Conservation (phyloP, 768 basidiomycete genomes). For the Rhodotorula babjevae region DNA sequence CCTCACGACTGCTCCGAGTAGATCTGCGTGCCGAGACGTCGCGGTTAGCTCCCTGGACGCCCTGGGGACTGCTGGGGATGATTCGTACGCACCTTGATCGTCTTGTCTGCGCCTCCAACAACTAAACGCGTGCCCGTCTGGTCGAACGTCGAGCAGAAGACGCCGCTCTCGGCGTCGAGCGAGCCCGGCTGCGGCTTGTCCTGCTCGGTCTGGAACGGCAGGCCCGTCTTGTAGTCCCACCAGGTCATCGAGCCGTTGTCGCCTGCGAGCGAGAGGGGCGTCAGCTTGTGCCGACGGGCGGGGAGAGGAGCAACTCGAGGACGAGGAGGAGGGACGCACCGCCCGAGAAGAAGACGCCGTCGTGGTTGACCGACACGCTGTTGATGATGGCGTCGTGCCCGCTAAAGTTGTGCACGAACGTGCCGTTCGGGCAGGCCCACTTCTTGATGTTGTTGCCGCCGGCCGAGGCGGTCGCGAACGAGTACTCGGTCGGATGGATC, state of each 20-base stretch:
- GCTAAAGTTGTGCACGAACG: slow-evolving; percentile 91
- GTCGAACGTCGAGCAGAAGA: slow-evolving; percentile 97
- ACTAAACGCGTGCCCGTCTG: slow-evolving; percentile 87
- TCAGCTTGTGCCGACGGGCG: neutral
- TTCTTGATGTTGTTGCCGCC: slow-evolving; percentile 99
- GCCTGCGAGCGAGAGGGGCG: slow-evolving; percentile 51
- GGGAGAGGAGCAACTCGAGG: slow-evolving; percentile 2
- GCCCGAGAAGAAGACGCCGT: slow-evolving; percentile 95
- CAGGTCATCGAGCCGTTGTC: slow-evolving; percentile 87
- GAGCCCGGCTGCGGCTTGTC: slow-evolving; percentile 97
- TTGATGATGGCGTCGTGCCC: slow-evolving; percentile 99
- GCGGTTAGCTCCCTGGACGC: neutral
- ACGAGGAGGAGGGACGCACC: slow-evolving; percentile 54
- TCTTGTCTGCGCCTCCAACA: slow-evolving; percentile 89
- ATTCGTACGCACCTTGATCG: slow-evolving; percentile 68
- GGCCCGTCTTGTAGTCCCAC: slow-evolving; percentile 93
- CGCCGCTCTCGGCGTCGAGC: slow-evolving; percentile 91
- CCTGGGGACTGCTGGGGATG: neutral
- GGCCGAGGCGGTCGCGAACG: slow-evolving; percentile 88
- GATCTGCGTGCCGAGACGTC: neutral
- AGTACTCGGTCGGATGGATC: slow-evolving; percentile 93
- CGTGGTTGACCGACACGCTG: slow-evolving; percentile 83
- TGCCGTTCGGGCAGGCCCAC: slow-evolving; percentile 96
- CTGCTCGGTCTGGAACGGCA: slow-evolving; percentile 88
- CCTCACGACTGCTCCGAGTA: slow-evolving; percentile 4